Evolutionary conservation across 371 early-diverging fungal genomes (phyloP), one percentile per base, ranked within the genome.

Genomic region (Apophysomyces elegans): DNA sequence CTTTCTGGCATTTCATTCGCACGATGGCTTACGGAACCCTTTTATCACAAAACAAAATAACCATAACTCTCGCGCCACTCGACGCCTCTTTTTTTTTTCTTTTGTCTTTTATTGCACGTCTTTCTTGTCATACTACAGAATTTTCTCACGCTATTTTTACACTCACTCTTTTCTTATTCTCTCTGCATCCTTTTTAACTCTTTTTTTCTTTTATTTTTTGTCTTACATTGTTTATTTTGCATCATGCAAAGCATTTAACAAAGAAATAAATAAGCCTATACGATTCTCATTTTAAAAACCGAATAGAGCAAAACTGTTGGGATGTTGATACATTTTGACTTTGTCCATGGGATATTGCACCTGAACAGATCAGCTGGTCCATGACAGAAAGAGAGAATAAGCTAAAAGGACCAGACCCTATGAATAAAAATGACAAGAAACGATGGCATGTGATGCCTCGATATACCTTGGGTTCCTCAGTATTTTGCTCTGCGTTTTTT

Each of bases 1-100:
- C 26, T 38, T 65, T 4, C 39, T 45, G 36, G 21, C 50, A 26
- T 65, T 59, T 59, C 59, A 62, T 59, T 57, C 62, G 43, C 9
- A n/a, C 7, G 47, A 47, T 13, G 47, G 47, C 47, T 47, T 47
- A 50, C n/a, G 18, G 54, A 50, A n/a, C 9, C 21, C 21, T 50
- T 50, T 50, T 50, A 26, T 26, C 32, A 26, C 32, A 50, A 50
- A 50, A 50, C 16, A 50, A 21, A 50, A 50, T 18, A 21, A 5
- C 32, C 32, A 26, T 26, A 26, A 26, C 32, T 26, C 35, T 50
- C 54, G 54, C 54, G 54, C 54, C 54, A 50, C 54, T 21, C 54
- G 16, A 50, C 54, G 54, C 54, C 1, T 18, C 1, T 18, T 18
- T 18, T 26, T 1, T 26, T 26, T 26, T 26, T 26, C 54, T 50